These are phyloP conservation scores for Euphorbia tirucalli DNA, from an alignment of 345 rosid genomes.

Conservation along the genomic window DNA sequence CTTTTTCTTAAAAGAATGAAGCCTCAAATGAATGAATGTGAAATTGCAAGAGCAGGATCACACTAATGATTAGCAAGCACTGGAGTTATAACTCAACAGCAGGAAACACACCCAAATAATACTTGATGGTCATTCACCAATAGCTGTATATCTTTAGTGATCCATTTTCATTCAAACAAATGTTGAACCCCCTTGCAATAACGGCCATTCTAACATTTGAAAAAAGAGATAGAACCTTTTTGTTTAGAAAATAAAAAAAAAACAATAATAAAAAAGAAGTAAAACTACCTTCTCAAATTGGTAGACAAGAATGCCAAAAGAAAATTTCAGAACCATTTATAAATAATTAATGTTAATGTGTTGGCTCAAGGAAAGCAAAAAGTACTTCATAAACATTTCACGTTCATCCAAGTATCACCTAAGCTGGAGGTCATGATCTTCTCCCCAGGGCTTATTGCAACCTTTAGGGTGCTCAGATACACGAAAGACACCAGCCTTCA, in stretches of 20 bases:
- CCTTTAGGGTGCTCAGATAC: conserved; percentile 53
- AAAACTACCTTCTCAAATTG: background rate
- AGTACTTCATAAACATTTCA: conserved; percentile 26
- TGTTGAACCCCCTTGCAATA: background rate
- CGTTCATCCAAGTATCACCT: conserved; percentile 57
- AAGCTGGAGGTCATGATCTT: conserved; percentile 86
- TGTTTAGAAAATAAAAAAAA: background rate
- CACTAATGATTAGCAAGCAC: conserved; percentile 7
- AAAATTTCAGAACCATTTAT: conserved; percentile 10
- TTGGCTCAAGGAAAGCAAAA: conserved; percentile 21
- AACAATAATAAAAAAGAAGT: background rate
- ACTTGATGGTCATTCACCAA: conserved; percentile 6
- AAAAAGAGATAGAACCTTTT: background rate
- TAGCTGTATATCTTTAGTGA: background rate
- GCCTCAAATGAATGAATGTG: background rate
- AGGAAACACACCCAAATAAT: conserved; percentile 5
- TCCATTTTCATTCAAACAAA: background rate
- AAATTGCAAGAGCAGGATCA: background rate
- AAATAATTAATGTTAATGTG: conserved; percentile 3
- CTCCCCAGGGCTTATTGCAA: conserved; percentile 89
- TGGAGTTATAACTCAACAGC: conserved; percentile 2
- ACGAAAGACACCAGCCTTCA: conserved; percentile 54
- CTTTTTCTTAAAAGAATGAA: background rate
- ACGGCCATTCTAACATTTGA: background rate
- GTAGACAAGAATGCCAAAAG: conserved; percentile 5